A percentile compares a stretch with the other conserved stretches of the same genome.
phyloP scores from a whole-genome alignment of 2,329 filamentous ascomycete genomes.

The Cercospora berteroae region DNA sequence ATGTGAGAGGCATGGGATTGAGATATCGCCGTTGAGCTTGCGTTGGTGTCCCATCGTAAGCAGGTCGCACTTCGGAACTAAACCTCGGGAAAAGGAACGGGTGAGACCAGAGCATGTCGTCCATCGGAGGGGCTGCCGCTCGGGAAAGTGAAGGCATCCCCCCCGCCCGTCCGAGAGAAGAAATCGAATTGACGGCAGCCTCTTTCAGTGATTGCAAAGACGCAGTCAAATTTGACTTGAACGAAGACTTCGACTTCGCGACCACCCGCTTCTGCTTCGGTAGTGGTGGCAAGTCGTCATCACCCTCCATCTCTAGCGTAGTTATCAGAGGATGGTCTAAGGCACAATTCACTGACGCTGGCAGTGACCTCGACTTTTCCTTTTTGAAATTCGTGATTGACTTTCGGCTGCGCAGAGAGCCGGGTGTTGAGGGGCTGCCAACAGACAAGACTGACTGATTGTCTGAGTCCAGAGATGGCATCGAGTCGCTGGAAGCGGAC shows the following conservation, averaged over 20 bases:
- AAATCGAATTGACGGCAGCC: conserved; percentile 58
- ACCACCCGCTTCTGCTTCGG: conserved; percentile 32
- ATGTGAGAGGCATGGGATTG: conserved; percentile 52
- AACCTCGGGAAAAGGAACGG: conserved; percentile 57
- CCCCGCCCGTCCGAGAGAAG: conserved; percentile 50
- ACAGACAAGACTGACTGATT: conserved; percentile 49
- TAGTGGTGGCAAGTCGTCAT: conserved; percentile 35
- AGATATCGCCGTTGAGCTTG: conserved; percentile 60
- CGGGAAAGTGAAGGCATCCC: conserved; percentile 19
- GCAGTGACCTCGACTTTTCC: conserved; percentile 50
- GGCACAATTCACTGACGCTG: conserved; percentile 53
- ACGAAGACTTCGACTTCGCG: conserved; percentile 49
- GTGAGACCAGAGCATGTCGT: conserved; percentile 61
- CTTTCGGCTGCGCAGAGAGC: conserved; percentile 35
- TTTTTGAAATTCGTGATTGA: conserved; percentile 44
- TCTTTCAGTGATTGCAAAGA: conserved; percentile 62
- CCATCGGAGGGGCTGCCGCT: conserved; percentile 32
- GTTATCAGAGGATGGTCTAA: conserved; percentile 58
- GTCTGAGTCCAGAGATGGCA: conserved; percentile 53
- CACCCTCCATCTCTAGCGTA: conserved; percentile 33
- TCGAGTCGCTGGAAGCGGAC: conserved; percentile 59
- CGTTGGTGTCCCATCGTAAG: conserved; percentile 53
- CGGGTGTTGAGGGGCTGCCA: conserved; percentile 45
- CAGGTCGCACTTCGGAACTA: conserved; percentile 61
- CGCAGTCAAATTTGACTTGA: conserved; percentile 64